phyloP scores from a whole-genome alignment of 176 grass and related monocot genomes.

The Oryza longistaminata region DNA sequence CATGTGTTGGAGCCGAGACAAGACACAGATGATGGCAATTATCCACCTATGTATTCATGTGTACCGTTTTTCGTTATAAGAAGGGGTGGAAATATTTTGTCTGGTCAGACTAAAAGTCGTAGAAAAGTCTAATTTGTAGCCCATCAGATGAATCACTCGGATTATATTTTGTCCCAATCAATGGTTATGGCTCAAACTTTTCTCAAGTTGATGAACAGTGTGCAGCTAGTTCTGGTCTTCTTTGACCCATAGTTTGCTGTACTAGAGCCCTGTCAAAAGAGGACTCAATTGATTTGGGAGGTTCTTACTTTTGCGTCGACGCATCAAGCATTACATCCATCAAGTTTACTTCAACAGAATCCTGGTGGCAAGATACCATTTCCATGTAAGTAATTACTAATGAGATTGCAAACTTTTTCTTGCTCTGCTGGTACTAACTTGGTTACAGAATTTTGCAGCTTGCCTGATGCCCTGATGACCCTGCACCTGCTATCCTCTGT shows the following conservation, averaged over 20 bases:
- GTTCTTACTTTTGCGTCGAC: not conserved
- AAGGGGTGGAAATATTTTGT: not conserved
- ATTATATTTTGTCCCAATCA: not conserved
- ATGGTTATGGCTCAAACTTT: not conserved
- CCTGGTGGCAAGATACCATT: not conserved
- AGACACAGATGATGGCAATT: not conserved
- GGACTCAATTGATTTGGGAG: not conserved
- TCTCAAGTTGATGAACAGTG: not conserved
- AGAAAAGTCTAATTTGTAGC: not conserved
- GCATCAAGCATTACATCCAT: not conserved
- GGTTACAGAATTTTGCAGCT: not conserved
- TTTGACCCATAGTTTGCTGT: not conserved
- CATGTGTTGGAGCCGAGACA: not conserved
- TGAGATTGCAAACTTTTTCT: not conserved
- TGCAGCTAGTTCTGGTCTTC: not conserved
- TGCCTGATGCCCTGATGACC: not conserved
- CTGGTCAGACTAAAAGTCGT: not conserved
- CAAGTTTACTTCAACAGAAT: too few relatives aligned
- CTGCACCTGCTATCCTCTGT: not conserved
- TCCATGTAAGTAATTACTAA: not conserved
- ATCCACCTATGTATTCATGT: conserved; percentile 1
- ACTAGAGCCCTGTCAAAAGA: not conserved
- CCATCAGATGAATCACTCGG: not conserved
- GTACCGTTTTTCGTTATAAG: not conserved
- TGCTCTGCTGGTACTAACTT: not conserved